A percentile compares a stretch with the other conserved stretches of the same genome.
phyloP scores from a whole-genome alignment of 805 yeast genomes.

The Clavispora carvajalis region DNA sequence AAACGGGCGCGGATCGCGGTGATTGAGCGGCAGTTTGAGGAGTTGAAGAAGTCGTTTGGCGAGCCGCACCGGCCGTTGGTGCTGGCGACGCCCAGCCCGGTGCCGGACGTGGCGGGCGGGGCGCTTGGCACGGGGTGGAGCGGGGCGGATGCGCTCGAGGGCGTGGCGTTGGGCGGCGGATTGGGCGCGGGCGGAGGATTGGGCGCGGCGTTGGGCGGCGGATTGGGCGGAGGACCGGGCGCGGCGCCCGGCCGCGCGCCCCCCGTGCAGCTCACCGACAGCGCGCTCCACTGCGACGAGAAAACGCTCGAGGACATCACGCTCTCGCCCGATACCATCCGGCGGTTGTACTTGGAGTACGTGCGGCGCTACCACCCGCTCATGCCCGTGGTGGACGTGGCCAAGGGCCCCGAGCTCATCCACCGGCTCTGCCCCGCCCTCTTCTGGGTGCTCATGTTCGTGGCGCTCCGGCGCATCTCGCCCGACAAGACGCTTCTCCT shows the following conservation, averaged over 20 bases:
- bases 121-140: no score
- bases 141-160: no score
- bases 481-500: slow-evolving; percentile 43
- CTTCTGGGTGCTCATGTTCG: slow-evolving; percentile 90
- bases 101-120: not conserved
- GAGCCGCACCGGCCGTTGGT: not conserved
- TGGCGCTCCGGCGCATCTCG: slow-evolving; percentile 65
- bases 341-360: slow-evolving; percentile 61
- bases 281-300: slow-evolving; percentile 50
- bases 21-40: slow-evolving; percentile 75
- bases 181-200: no score
- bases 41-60: slow-evolving; percentile 51
- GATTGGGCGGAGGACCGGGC: no score
- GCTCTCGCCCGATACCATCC: slow-evolving; percentile 56
- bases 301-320: slow-evolving; percentile 68
- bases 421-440: slow-evolving; percentile 79
- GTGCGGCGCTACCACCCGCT: slow-evolving; percentile 76
- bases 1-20: slow-evolving; percentile 82
- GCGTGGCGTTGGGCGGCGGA: no score
- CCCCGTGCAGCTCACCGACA: slow-evolving; percentile 17
- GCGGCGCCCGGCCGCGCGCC: no score
- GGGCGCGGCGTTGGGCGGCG: no score
- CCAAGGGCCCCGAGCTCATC: slow-evolving; percentile 75
- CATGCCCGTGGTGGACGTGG: slow-evolving; percentile 80
- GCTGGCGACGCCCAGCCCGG: not conserved